These are phyloP conservation scores for Mrakia gelida DNA, from an alignment of 768 basidiomycete genomes.

Conservation along the genomic window DNA sequence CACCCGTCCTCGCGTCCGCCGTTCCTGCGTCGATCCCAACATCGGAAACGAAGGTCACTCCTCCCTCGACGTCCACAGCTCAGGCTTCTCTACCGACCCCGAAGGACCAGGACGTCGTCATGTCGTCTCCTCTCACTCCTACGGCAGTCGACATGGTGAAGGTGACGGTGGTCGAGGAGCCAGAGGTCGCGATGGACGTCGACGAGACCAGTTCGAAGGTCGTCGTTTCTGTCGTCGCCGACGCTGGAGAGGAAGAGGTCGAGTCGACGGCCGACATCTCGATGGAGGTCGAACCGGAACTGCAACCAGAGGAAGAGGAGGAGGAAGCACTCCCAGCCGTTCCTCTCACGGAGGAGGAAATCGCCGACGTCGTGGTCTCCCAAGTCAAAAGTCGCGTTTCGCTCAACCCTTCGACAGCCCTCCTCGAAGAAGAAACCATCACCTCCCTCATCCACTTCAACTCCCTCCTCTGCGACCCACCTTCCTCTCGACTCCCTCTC, in stretches of 20 bases:
- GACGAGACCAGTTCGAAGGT: not conserved
- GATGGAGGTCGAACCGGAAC: not conserved
- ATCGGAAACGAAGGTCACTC: too few relatives aligned
- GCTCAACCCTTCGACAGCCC: not conserved
- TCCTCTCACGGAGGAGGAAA: conserved; percentile 21
- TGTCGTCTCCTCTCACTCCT: not conserved
- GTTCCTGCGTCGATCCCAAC: too few relatives aligned
- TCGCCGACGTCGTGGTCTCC: conserved; percentile 17
- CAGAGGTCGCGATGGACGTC: not conserved
- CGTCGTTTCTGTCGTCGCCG: too few relatives aligned
- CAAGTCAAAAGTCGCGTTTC: conserved; percentile 5
- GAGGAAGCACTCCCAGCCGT: not conserved
- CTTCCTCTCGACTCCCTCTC: conserved; percentile 2
- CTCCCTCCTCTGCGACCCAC: not conserved
- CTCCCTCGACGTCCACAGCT: too few relatives aligned
- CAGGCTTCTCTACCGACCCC: not conserved
- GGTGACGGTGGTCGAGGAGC: not conserved
- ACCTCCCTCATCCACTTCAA: conserved; percentile 11
- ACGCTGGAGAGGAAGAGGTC: not conserved
- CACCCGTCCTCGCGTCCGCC: too few relatives aligned
- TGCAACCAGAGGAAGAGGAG: not conserved
- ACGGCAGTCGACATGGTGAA: not conserved
- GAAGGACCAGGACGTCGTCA: not conserved
- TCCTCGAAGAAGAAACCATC: not conserved
- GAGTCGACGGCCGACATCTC: not conserved